phyloP scores from a whole-genome alignment of 768 basidiomycete species.

The Boletus sp. region DNA sequence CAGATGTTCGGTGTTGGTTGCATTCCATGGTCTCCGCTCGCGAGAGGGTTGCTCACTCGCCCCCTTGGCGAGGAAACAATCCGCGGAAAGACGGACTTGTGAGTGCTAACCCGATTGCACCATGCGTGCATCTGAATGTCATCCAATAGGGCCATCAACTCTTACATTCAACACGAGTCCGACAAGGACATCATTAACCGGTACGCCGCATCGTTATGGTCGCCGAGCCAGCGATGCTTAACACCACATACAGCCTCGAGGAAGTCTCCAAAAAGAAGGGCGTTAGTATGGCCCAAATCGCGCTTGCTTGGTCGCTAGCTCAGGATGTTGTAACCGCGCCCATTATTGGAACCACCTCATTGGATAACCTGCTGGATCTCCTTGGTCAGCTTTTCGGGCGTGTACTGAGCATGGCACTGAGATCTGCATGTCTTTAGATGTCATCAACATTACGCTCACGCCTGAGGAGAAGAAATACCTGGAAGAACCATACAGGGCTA shows the following conservation, averaged over 20 bases:
- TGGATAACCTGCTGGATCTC: slow-evolving; percentile 9
- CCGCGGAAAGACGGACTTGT: slow-evolving; percentile 1
- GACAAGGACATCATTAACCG: slow-evolving; percentile 9
- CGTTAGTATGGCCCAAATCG: not conserved
- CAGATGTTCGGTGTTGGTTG: slow-evolving; percentile 8
- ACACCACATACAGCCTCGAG: not conserved
- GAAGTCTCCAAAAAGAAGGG: slow-evolving; percentile 5
- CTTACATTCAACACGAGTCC: slow-evolving; percentile 10
- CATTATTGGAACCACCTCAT: slow-evolving; percentile 8
- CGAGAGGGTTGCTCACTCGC: slow-evolving; percentile 2
- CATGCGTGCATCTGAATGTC: not conserved
- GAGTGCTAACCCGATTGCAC: not conserved
- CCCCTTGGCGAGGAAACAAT: slow-evolving; percentile 3
- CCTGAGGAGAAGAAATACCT: slow-evolving; percentile 10
- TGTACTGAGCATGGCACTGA: not conserved
- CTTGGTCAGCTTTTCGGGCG: not conserved
- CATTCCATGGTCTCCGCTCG: slow-evolving; percentile 5
- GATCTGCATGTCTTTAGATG: not conserved
- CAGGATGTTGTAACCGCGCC: slow-evolving; percentile 8
- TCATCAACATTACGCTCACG: slow-evolving; percentile 6
- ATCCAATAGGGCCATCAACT: not conserved
- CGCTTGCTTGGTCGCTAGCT: slow-evolving; percentile 5
- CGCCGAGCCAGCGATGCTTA: not conserved
- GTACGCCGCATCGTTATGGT: not conserved
- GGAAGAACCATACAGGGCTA: slow-evolving; percentile 8